Conservation (phyloP, 73 alveolate species). For the Symbiodinium pilosum region DNA sequence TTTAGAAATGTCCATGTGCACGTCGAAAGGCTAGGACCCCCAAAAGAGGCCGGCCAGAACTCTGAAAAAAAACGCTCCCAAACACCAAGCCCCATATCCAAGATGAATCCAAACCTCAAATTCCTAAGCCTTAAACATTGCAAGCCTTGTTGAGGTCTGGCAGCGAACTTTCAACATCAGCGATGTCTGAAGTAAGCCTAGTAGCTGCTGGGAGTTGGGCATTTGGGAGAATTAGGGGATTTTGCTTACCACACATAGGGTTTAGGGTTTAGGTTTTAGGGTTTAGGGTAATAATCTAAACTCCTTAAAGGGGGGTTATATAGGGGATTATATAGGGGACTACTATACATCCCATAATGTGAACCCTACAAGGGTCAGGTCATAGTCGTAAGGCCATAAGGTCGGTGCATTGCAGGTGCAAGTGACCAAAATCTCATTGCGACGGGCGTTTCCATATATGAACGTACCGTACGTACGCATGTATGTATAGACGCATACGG, state of each 20-base stretch:
- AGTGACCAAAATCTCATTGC: too few species aligned
- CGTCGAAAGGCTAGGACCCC: not conserved
- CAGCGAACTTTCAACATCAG: not conserved
- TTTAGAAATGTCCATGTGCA: too few species aligned
- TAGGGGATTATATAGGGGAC: too few species aligned
- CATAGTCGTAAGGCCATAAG: too few species aligned
- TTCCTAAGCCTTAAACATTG: not conserved
- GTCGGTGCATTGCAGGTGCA: too few species aligned
- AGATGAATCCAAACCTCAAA: not conserved
- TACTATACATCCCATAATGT: not conserved
- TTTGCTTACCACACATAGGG: too few species aligned
- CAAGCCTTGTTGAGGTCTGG: slow-evolving; percentile 1
- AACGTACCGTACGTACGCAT: too few species aligned
- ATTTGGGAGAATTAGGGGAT: not conserved
- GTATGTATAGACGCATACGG: too few species aligned
- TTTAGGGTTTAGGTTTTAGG: not conserved
- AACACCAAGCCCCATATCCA: not conserved
- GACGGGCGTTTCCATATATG: too few species aligned
- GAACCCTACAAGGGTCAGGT: not conserved
- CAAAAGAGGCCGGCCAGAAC: too few species aligned
- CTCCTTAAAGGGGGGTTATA: too few species aligned
- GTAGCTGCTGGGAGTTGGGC: not conserved
- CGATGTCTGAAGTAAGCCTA: slow-evolving; percentile 42
- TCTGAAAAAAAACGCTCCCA: not conserved
- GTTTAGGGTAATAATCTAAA: not conserved